These are phyloP conservation scores for Penicillium verhagenii DNA, from an alignment of 495 filamentous ascomycete genomes.

Conservation along the genomic window DNA sequence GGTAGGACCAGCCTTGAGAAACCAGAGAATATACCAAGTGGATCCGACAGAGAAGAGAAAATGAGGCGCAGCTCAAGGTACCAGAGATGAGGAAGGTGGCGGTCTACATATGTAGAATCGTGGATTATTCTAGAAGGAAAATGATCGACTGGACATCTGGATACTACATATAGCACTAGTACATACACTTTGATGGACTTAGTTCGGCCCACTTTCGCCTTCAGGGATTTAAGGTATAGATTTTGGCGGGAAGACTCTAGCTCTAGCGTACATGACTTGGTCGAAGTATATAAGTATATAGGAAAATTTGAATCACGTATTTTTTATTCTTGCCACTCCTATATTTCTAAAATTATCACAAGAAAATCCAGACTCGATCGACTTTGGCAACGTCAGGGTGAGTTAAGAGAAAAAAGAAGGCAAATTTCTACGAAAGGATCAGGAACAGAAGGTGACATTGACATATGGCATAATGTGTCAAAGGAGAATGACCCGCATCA, in stretches of 20 bases:
- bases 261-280: no score
- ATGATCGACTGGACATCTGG: neutral
- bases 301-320: neutral
- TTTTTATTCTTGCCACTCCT: neutral
- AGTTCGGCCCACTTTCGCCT: constrained; percentile 7
- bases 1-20: no score
- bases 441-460: neutral
- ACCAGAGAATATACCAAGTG: no score
- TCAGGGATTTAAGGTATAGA: neutral
- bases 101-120: constrained; percentile 15
- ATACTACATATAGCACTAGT: no score
- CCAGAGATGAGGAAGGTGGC: neutral
- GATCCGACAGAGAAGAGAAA: no score
- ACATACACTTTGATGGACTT: constrained; percentile 2
- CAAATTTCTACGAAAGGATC: no score
- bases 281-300: no score
- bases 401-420: neutral
- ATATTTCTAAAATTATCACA: neutral
- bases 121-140: constrained; percentile 14
- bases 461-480: no score
- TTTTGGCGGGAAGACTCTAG: no score
- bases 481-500: no score
- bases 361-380: constrained; percentile 23
- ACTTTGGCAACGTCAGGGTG: constrained; percentile 26
- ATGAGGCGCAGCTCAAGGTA: no score